These are phyloP conservation scores for Saturnispora quitensis DNA, from an alignment of 805 yeast genomes.

Conservation along the genomic window DNA sequence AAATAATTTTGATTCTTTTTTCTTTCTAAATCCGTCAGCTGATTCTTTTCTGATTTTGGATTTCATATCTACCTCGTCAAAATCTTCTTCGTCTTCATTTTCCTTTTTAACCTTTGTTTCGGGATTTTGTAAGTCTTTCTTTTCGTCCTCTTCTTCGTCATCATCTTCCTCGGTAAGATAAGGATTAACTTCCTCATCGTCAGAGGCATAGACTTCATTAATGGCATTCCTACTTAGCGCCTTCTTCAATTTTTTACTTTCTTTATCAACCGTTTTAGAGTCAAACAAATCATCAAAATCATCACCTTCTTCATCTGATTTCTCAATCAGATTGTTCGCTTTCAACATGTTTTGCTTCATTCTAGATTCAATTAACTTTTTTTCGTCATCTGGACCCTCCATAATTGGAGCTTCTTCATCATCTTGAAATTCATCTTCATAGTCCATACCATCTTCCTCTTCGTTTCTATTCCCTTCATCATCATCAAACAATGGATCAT, in stretches of 20 bases:
- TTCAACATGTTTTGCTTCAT: constrained; percentile 77
- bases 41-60: constrained; percentile 16
- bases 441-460: constrained; percentile 79
- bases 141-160: constrained; percentile 32
- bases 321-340: constrained; percentile 61
- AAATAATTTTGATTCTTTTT: constrained; percentile 20
- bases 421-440: constrained; percentile 94
- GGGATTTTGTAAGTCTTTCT: constrained; percentile 3
- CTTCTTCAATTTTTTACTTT: constrained; percentile 77
- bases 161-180: constrained; percentile 64
- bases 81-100: constrained; percentile 30
- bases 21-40: constrained; percentile 3
- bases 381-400: constrained; percentile 94
- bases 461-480: constrained; percentile 48
- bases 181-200: constrained; percentile 66
- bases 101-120: constrained; percentile 29
- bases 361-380: constrained; percentile 76
- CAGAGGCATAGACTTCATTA: constrained; percentile 80
- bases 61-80: not conserved
- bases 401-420: constrained; percentile 98
- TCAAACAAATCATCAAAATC: constrained; percentile 65
- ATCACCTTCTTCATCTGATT: constrained; percentile 55
- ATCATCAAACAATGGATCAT: constrained; percentile 23
- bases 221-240: constrained; percentile 80
- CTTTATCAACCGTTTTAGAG: constrained; percentile 70